A percentile compares a stretch with the other conserved stretches of the same genome.
These are phyloP conservation scores for Tetragonia tetragonoides DNA, from an alignment of 148 eudicot species.

Conservation along the genomic window DNA sequence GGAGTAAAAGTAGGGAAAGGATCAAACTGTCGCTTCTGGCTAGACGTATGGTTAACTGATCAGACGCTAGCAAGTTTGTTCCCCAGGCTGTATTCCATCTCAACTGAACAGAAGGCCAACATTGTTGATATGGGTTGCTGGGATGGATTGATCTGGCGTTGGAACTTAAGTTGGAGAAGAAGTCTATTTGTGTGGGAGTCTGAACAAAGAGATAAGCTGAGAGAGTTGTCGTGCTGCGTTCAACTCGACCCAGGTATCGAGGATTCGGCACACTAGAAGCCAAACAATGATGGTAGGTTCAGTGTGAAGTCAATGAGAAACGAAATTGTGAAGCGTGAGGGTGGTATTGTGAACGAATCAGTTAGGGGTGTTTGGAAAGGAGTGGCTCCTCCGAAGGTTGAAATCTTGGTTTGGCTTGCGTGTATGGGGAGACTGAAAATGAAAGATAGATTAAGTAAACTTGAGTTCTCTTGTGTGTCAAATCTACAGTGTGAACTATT, in stretches of 20 bases:
- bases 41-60: not conserved
- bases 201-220: not conserved
- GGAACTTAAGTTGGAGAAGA: not conserved
- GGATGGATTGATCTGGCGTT: not conserved
- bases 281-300: no score
- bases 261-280: not conserved
- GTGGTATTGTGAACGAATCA: no score
- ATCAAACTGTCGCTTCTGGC: not conserved
- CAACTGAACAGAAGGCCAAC: not conserved
- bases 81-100: not conserved
- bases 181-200: not conserved
- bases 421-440: no score
- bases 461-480: no score
- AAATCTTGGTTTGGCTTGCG: no score
- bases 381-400: no score
- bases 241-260: not conserved
- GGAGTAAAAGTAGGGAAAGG: no score
- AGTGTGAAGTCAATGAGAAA: no score
- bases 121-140: not conserved
- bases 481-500: no score
- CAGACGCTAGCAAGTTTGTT: not conserved
- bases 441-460: no score
- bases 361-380: no score
- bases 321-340: no score
- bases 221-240: not conserved